phyloP scores from a whole-genome alignment of 768 basidiomycete species.

The Cystoderma amianthinum region DNA sequence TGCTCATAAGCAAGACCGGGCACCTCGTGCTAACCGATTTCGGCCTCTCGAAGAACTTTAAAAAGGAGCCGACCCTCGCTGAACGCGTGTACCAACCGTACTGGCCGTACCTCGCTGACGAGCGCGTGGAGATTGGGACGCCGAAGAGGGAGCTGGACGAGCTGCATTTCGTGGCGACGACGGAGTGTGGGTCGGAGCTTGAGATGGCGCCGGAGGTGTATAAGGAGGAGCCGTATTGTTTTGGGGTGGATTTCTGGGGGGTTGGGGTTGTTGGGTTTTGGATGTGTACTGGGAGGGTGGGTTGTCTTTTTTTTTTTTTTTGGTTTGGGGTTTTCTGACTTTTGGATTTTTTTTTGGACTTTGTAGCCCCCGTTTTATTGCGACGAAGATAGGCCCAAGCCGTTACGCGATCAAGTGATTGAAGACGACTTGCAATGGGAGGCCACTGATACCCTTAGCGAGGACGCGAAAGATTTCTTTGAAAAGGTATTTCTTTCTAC shows the following conservation, averaged over 20 bases:
- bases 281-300: slow-evolving; percentile 52
- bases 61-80: slow-evolving; percentile 13
- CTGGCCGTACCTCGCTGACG: slow-evolving; percentile 19
- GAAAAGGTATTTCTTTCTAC: slow-evolving; percentile 8
- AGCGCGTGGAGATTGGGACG: slow-evolving; percentile 11
- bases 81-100: slow-evolving; percentile 23
- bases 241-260: slow-evolving; percentile 67
- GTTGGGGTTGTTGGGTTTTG: slow-evolving; percentile 68
- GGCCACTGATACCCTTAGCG: slow-evolving; percentile 15
- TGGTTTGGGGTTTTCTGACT: not conserved
- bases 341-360: too few species aligned
- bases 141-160: slow-evolving; percentile 15
- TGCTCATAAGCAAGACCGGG: too few species aligned
- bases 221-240: slow-evolving; percentile 15
- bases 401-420: slow-evolving; percentile 11
- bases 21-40: too few species aligned
- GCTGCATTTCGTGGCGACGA: slow-evolving; percentile 16
- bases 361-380: slow-evolving; percentile 15
- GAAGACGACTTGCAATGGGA: slow-evolving; percentile 14
- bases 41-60: too few species aligned
- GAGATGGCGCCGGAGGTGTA: slow-evolving; percentile 26
- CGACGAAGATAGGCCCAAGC: slow-evolving; percentile 8
- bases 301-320: slow-evolving; percentile 5
- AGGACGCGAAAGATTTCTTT: slow-evolving; percentile 17
- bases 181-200: slow-evolving; percentile 19